These are phyloP conservation scores for Russula abietina DNA, from an alignment of 768 basidiomycete species.

Conservation along the genomic window DNA sequence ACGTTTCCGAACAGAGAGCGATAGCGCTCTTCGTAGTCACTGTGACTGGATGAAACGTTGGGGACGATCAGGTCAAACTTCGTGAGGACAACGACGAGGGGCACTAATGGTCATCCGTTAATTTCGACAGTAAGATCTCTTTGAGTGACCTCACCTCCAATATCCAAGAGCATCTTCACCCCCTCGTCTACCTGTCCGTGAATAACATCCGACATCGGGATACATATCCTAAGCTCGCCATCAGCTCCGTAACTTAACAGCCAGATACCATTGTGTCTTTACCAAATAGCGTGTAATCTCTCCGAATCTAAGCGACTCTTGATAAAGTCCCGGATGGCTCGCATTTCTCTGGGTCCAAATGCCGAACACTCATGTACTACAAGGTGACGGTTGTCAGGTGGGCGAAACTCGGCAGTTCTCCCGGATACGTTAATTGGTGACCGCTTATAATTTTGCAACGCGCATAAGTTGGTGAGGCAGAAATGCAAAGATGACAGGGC, in stretches of 20 bases:
- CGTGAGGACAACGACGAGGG: conserved; percentile 8
- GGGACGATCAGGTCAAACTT: neutral
- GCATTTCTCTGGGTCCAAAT: neutral
- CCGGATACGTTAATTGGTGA: neutral
- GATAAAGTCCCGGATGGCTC: conserved; percentile 1
- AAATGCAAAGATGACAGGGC: neutral
- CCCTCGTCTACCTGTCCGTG: neutral
- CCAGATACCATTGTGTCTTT: neutral
- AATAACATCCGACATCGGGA: neutral
- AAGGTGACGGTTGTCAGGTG: neutral
- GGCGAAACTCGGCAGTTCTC: neutral
- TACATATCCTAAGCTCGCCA: conserved; percentile 5
- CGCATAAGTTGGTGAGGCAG: neutral
- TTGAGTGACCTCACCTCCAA: conserved; percentile 2
- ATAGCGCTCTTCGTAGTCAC: neutral
- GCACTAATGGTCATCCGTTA: neutral
- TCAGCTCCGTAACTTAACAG: neutral
- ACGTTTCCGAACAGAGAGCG: neutral
- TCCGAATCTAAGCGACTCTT: neutral
- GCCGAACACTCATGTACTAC: neutral
- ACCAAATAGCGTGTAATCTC: conserved; percentile 17
- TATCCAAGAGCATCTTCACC: neutral
- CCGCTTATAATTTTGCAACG: neutral
- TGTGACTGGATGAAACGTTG: neutral
- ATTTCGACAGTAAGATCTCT: neutral